Percentiles rank a stretch among this genome's conserved stretches.
Evolutionary conservation across 805 yeast species (phyloP).

Genomic region (Alloascoidea africana): DNA sequence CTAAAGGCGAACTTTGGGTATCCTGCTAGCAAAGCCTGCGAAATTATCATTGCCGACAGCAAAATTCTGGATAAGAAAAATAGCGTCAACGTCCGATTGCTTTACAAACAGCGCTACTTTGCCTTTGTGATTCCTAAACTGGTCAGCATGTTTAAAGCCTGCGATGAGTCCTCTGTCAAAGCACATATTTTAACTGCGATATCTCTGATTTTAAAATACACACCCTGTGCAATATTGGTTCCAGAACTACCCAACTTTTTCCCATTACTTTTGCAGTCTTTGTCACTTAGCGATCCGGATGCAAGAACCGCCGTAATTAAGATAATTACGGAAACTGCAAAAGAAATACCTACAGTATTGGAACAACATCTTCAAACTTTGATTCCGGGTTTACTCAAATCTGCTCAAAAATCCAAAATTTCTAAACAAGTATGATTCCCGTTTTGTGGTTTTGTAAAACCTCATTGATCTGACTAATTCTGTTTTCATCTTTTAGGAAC

Average conservation of each 20-base stretch:
- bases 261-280: slow-evolving; percentile 58
- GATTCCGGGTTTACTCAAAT: slow-evolving; percentile 34
- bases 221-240: slow-evolving; percentile 46
- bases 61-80: slow-evolving; percentile 37
- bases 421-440: neutral
- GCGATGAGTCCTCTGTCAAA: slow-evolving; percentile 15
- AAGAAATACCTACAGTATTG: slow-evolving; percentile 37
- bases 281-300: slow-evolving; percentile 27
- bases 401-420: slow-evolving; percentile 6
- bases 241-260: slow-evolving; percentile 48
- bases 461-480: slow-evolving; percentile 3
- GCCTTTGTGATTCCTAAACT: slow-evolving; percentile 40
- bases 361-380: slow-evolving; percentile 39
- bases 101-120: slow-evolving; percentile 76
- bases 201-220: slow-evolving; percentile 48
- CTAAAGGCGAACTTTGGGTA: slow-evolving; percentile 22
- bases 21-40: slow-evolving; percentile 38
- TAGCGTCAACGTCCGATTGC: slow-evolving; percentile 43
- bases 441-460: no score
- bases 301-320: slow-evolving; percentile 47
- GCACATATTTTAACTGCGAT: slow-evolving; percentile 50
- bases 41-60: slow-evolving; percentile 53
- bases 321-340: slow-evolving; percentile 40
- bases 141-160: slow-evolving; percentile 27
- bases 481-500: slow-evolving; percentile 25